Evolutionary conservation across 495 filamentous ascomycete genomes (phyloP).

Genomic region (Ascodesmis nigricans): DNA sequence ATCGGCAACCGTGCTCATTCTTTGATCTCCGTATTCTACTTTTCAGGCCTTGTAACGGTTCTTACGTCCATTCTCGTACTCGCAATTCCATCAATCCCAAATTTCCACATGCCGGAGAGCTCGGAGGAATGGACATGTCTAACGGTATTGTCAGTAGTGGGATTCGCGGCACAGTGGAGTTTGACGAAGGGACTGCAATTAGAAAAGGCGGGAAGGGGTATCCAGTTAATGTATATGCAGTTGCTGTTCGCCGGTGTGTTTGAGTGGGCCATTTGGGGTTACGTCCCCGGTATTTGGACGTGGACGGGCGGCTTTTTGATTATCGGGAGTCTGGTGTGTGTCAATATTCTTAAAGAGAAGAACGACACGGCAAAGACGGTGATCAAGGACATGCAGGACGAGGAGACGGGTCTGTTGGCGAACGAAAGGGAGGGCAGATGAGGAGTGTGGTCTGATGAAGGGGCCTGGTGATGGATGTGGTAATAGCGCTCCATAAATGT

Average conservation of each 20-base stretch:
- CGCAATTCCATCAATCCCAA: too few relatives aligned
- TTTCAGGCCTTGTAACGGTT: slow-evolving; percentile 44
- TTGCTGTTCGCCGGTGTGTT: slow-evolving; percentile 13
- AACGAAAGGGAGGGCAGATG: too few relatives aligned
- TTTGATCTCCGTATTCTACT: slow-evolving; percentile 76
- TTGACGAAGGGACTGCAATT: slow-evolving; percentile 55
- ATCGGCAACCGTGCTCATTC: slow-evolving; percentile 69
- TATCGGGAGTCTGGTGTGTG: too few relatives aligned
- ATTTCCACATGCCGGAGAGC: too few relatives aligned
- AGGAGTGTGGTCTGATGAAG: too few relatives aligned
- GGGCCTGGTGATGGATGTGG: too few relatives aligned
- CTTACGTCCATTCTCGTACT: too few relatives aligned
- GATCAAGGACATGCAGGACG: slow-evolving; percentile 37
- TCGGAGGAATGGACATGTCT: too few relatives aligned
- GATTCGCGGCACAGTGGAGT: too few relatives aligned
- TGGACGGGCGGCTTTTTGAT: too few relatives aligned
- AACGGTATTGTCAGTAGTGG: too few relatives aligned
- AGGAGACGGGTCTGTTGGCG: slow-evolving; percentile 54
- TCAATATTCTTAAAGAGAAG: slow-evolving; percentile 26
- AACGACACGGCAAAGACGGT: slow-evolving; percentile 37
- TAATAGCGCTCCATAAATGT: too few relatives aligned
- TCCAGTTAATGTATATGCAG: slow-evolving; percentile 15
- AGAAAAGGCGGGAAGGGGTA: slow-evolving; percentile 33
- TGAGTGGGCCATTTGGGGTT: slow-evolving; percentile 18
- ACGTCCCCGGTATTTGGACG: slow-evolving; percentile 19